Evolutionary conservation across 139 green algal species (phyloP), one percentile per base, ranked within the genome.

Genomic region (Ettlia oleoabundans): DNA sequence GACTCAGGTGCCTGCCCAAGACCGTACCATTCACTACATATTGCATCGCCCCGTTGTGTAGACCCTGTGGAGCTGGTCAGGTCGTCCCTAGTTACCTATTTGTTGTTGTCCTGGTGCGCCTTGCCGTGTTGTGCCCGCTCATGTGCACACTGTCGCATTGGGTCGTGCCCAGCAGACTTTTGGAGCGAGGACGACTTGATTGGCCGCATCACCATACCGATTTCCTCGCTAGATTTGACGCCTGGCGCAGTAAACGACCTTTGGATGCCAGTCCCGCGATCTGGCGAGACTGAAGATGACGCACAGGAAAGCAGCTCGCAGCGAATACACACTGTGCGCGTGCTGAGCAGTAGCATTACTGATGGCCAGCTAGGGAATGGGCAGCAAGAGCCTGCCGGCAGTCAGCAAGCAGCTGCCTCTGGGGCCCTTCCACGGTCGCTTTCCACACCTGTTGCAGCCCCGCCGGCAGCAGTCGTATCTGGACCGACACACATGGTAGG

Each of bases 211-310:
- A 69, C 32, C 30, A 26, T 86, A 30, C 71, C 70, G 21, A 18
- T 86, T 8, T 19, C 6, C 30, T 62, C 52, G 4, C 68, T 86
- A 42, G 61, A 83, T 33, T 42, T 86, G 10, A 77, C 71, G 3
- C 67, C 55, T 0, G 81, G 68, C 26, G 53, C n/a, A 13, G 38
- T 68, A 6, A 86, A 86, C 68, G 69, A 86, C 0, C 76, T 86
- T 8, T 61, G 30, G 55, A 53, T 86, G 55, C 55, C 71, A 0
- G 19, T 86, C 33, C 47, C 38, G 1, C 65, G 55, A 41, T 19
- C 33, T 37, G 58, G 40, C 30, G 35, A 64, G 47, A 78, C 47
- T 15, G 15, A 15, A 10, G 15, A 58, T 15, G 47, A 15, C 47
- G 47, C 10, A 24, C 13, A 73, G 32, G 19, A 83, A 24, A 37